Base-by-base conservation (phyloP, 495 filamentous ascomycete genomes). In the Thozetella sp. region DNA sequence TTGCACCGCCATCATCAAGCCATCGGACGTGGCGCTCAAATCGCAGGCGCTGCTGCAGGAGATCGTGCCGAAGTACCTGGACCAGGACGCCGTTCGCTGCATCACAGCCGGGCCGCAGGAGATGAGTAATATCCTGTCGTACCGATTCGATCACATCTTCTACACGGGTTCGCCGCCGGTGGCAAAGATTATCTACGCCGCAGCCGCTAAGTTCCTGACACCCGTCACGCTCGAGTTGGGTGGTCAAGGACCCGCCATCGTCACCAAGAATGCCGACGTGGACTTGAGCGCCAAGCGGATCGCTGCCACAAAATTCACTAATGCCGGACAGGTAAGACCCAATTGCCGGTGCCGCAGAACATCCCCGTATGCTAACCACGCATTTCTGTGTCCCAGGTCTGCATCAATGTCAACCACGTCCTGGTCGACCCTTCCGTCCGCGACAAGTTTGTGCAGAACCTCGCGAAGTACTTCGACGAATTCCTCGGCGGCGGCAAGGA, bases 91-190 rank as follows among this genome's bases (percentile, higher is more conserved):
- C 9, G 43, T 48, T 3, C 43, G 43, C 9, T 11, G 9, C n/a
- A 48, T 48, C 43, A 19, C 43, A 10, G 43, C 43, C 43, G 43
- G 43, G 10, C 43, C 43, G 10, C 10, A 4, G 10, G 43, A 48
- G 43, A 48, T 48, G 43, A n/a, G n/a, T n/a, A 11, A 48, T n/a
- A 48, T 48, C 43, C 43, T 48, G 6, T 11, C 43, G 11, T n/a
- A 48, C 43, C 6, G 43, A n/a, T 48, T 48, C n/a, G 43, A 48
- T n/a, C 43, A 48, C n/a, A 48, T 48, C 43, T 48, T 48, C 43
- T 48, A 48, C 43, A 48, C 43, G 6, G 43, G 43, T 20, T 48
- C 43, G n/a, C 43, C 43, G 43, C 9, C 9, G 10, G 43, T 48
- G 43, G 43, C 43, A 10, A 48, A 48, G n/a, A 48, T 48, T 20